Base-by-base conservation (phyloP, 805 yeast species). In the Ogataea corticis region DNA sequence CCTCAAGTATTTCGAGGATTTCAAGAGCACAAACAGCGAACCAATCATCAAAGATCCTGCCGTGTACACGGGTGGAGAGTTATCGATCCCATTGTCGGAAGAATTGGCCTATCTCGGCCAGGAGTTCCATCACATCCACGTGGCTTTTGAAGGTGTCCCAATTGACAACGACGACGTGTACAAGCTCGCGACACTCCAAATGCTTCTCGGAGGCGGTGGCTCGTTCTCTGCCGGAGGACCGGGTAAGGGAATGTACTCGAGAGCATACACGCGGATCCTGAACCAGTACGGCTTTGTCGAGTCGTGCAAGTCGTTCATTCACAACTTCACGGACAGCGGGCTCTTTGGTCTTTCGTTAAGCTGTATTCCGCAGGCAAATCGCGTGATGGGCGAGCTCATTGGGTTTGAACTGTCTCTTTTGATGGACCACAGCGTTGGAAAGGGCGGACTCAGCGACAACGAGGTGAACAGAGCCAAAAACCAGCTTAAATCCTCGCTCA, bases 211-310 rank as follows among this genome's bases (percentile, higher is more conserved):
- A 34, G 97, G 98, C 30, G 99, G 98, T 46, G 96, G 97, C 4
- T 90, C 98, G 1, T 94, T 94, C 62, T 84, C 95, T 15, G 98
- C 99, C 9, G 99, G 99, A 54, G 99, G 99, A 0, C 99, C 99
- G 14, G 99, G 99, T 43, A 94, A 94, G 67, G 99, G 99, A 3
- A 91, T 94, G 98, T 94, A 90, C 64, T 88, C 97, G 3, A 77
- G 98, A 48, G 78, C 95, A 18, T 94, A 90, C 70, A 88, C 96
- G 0, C 81, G 90, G 56, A 96, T 94, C 2, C 73, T 94, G 62
- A 92, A 92, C 67, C 94, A 85, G 63, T 87, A 86, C 62, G 96
- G 95, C 32, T 91, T 85, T 63, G 82, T 94, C 41, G 99, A 94
- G 61, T 84, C 86, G 58, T 89, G 96, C 64, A 73, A 82, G 57